Base-by-base conservation (phyloP, 768 basidiomycete species). In the Fomitopsis pulvina region DNA sequence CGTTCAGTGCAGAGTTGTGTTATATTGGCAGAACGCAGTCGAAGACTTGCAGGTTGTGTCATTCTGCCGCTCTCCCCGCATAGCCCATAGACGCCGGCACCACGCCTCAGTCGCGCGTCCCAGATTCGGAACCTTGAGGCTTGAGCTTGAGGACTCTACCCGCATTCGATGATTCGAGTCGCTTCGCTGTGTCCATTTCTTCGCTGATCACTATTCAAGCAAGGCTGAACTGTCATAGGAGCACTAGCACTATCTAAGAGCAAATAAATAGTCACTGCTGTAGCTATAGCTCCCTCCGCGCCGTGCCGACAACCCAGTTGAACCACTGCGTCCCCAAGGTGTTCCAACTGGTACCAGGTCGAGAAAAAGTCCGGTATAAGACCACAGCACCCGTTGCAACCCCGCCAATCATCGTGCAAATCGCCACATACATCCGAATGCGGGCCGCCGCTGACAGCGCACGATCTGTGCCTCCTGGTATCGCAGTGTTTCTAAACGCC, bases 401-500 rank as follows among this genome's bases (percentile, higher is more conserved):
- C 29, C 87, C 86, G 22, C 87, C 88, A 29, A 91, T 56, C 52
- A 88, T 56, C 48, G 87, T 87, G 18, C 86, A 85, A 54, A 87
- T 52, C 43, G 80, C 80, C 54, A 90, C 69, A 64, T 88, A 88
- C 71, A 75, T 80, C 66, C 81, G 77, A 59, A 92, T 63, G 58
- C 81, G 77, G 56, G 80, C 77, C 41, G 81, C 76, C 12, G 84
- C 73, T 48, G 83, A 80, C 74, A 89, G 66, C 34, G 84, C 83
- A 43, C 87, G 85, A 54, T 91, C 87, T 50, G 76, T 77, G n/a
- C 90, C 89, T 29, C 91, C 91, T 52, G 90, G 91, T 28, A 59
- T 56, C 47, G 55, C 52, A 57, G 62, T 63, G 48, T 61, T 60
- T 28, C 63, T 64, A 37, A 21, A 42, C 10, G 52, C 58, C 53